A percentile compares a stretch with the other conserved stretches of the same genome.
phyloP scores from a whole-genome alignment of 1,284 basidiomycete species.

The Microbotryum intermedium region DNA sequence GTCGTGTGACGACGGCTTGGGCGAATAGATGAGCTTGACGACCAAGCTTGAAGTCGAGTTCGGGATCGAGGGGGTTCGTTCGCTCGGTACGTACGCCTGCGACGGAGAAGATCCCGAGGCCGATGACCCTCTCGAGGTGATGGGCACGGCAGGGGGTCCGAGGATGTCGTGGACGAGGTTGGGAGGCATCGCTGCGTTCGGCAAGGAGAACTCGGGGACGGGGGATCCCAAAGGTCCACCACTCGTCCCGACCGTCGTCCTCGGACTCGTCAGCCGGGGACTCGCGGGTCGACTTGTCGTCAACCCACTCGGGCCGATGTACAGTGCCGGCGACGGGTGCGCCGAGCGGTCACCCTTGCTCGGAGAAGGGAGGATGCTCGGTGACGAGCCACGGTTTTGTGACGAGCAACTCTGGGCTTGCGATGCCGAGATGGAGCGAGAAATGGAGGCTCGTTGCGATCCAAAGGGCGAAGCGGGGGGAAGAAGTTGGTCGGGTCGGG shows the following conservation, averaged over 20 bases:
- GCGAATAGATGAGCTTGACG: constrained; percentile 2
- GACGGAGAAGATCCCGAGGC: no score
- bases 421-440: neutral
- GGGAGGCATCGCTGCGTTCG: neutral
- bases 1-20: neutral
- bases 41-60: neutral
- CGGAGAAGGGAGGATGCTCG: no score
- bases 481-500: constrained; percentile 4
- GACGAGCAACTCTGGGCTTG: neutral
- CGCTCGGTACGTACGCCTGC: no score
- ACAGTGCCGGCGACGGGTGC: no score
- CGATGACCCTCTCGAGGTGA: neutral
- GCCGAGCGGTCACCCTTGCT: no score
- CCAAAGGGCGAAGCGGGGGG: neutral
- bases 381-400: no score
- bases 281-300: constrained; percentile 13
- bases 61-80: neutral
- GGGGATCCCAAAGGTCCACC: constrained; percentile 1
- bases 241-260: no score
- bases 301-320: neutral
- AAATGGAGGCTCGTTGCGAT: neutral
- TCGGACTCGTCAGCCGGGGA: constrained; percentile 8
- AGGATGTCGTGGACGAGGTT: neutral
- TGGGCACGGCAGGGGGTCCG: constrained; percentile 9
- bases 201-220: constrained; percentile 14